A percentile compares a stretch with the other conserved stretches of the same genome.
These are phyloP conservation scores for Straminergon stramineum DNA, from an alignment of 225 moss, liverwort and hornwort species.

Conservation along the genomic window DNA sequence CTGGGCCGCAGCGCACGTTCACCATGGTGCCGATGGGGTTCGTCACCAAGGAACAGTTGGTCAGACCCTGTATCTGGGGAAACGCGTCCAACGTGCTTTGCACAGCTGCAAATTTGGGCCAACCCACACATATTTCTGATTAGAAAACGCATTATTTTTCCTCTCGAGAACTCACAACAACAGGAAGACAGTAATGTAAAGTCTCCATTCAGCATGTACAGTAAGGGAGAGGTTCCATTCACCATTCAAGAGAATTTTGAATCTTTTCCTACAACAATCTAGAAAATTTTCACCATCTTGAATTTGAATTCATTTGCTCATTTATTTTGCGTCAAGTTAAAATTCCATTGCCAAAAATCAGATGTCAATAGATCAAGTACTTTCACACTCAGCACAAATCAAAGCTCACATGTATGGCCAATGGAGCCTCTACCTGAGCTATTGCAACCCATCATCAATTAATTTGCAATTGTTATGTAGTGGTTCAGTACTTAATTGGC, in stretches of 20 bases:
- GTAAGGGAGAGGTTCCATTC: background rate
- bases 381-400: background rate
- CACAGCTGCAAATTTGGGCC: slow-evolving; percentile 10
- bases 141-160: no score
- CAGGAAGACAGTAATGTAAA: background rate
- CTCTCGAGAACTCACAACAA: background rate
- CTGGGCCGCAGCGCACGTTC: slow-evolving; percentile 29
- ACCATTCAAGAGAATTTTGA: background rate
- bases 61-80: slow-evolving; percentile 25
- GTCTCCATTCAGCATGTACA: background rate
- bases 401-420: background rate
- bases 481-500: background rate
- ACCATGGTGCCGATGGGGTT: slow-evolving; percentile 23
- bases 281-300: background rate
- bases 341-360: background rate
- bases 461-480: background rate
- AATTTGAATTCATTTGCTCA: background rate
- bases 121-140: background rate
- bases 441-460: no score
- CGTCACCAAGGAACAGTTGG: slow-evolving; percentile 26
- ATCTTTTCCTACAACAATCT: background rate
- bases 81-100: slow-evolving; percentile 33
- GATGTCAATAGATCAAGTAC: background rate
- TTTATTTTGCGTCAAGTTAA: background rate
- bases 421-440: background rate